Percentiles rank a stretch among this genome's conserved stretches.
phyloP scores from a whole-genome alignment of 148 eudicot genomes.

The Rhododendron williamsianum region DNA sequence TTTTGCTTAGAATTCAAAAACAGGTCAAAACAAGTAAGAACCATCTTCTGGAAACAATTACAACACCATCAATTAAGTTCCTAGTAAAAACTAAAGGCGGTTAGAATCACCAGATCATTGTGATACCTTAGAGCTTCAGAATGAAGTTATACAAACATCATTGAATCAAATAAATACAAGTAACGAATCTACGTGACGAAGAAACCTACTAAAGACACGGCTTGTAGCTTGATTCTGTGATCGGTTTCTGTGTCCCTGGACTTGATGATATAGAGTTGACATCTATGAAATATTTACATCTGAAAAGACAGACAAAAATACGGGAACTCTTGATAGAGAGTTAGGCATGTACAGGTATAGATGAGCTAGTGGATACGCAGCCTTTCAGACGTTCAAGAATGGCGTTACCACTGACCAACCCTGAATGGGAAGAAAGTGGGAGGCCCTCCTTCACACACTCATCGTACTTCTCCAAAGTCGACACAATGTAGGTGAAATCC shows the following conservation, averaged over 20 bases:
- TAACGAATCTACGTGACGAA: not conserved
- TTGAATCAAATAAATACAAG: not conserved
- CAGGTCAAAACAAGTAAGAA: not conserved
- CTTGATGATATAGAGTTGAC: not conserved
- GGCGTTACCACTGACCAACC: constrained; percentile 43
- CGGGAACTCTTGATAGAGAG: not conserved
- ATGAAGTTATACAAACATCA: not conserved
- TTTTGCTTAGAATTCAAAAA: not conserved
- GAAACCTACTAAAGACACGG: not conserved
- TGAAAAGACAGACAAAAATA: not conserved
- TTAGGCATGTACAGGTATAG: constrained; percentile 66
- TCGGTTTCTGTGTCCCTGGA: not conserved
- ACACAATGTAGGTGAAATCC: constrained; percentile 75
- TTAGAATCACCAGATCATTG: not conserved
- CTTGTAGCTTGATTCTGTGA: not conserved
- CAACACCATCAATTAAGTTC: not conserved
- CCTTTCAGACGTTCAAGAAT: constrained; percentile 65
- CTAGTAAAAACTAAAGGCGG: not conserved
- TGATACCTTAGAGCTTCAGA: not conserved
- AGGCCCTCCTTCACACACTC: constrained; percentile 89
- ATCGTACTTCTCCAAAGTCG: constrained; percentile 69
- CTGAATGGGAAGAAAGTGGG: constrained; percentile 63
- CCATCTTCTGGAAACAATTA: not conserved
- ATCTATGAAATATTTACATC: not conserved
- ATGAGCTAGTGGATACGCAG: constrained; percentile 53